Evolutionary conservation across 2,329 filamentous ascomycete species (phyloP), one percentile per base, ranked within the genome.

Genomic region (Sporothrix protearum): DNA sequence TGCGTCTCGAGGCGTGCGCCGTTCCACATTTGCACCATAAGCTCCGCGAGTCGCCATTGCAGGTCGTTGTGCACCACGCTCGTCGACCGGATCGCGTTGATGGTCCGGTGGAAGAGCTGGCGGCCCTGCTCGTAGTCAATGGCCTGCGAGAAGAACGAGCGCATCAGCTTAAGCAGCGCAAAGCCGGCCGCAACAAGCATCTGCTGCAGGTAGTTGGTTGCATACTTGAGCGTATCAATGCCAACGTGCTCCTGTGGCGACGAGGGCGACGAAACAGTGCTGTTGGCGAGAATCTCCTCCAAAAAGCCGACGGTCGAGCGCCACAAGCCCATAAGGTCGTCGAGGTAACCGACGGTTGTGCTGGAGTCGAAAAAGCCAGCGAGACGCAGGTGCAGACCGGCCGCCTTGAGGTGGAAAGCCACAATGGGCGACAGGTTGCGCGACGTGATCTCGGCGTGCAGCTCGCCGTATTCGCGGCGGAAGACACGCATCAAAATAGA

Each of bases 11-110:
- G 80, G 12, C 86, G 83, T n/a, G 86, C 86, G 1, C 87, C 90
- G 76, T 93, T 92, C 91, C 92, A 96, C 80, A 96, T 91, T 81
- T 95, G 92, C 6, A 92, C 92, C 84, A 95, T 91, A n/a, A 96
- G 86, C 81, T 95, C 92, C 2, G 92, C 91, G 73, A 95, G 84
- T 42, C 92, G 87, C 84, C 91, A 92, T 70, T 92, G 89, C 12
- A 96, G 85, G 77, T 96, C 92, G 76, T 95, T 95, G 73, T 90
- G 87, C 57, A 90, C 87, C 22, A 94, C 90, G 75, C 91, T 93
- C 64, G 92, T 91, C 68, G 87, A 86, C 45, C 92, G 86, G 66
- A 95, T 89, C 4, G 89, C 88, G 59, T 85, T 84, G 69, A 95
- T 90, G 1, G 91, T 91, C 59, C 87, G 85, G 75, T 92, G 87